These are phyloP conservation scores for Henckelia pumila DNA, from an alignment of 257 asterid genomes.

Conservation along the genomic window DNA sequence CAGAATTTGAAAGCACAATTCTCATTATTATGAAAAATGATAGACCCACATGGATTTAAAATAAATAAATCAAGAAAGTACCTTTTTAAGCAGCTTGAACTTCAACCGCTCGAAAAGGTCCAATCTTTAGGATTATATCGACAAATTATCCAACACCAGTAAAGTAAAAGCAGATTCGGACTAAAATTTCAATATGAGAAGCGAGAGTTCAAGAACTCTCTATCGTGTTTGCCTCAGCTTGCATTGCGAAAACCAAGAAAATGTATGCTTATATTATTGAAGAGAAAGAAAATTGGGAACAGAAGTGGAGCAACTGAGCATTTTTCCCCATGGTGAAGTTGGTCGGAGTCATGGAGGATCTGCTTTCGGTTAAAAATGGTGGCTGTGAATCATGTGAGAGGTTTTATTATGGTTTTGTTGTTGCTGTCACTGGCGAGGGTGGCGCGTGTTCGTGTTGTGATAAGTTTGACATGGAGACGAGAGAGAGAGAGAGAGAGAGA, in stretches of 20 bases:
- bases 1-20: conserved; percentile 17
- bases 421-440: background rate
- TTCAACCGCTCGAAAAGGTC: conserved; percentile 38
- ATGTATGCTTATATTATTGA: background rate
- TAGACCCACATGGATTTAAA: conserved; percentile 1
- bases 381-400: background rate
- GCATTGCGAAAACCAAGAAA: conserved; percentile 19
- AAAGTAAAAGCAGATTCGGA: conserved; percentile 26
- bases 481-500: too few species aligned
- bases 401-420: background rate
- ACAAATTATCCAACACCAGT: conserved; percentile 42
- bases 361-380: background rate
- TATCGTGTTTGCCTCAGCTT: conserved; percentile 16
- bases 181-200: conserved; percentile 4
- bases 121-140: conserved; percentile 38
- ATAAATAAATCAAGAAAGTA: conserved; percentile 9
- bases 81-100: conserved; percentile 34
- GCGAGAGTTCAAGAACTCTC: conserved; percentile 21
- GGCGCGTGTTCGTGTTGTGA: background rate
- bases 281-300: conserved; percentile 5
- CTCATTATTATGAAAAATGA: conserved; percentile 14
- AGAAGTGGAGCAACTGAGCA: conserved; percentile 17
- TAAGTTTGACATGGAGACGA: too few species aligned
- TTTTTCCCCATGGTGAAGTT: background rate
- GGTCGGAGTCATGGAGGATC: background rate